Conservation (phyloP, 768 basidiomycete genomes). For the Leccinum subgranulosum region DNA sequence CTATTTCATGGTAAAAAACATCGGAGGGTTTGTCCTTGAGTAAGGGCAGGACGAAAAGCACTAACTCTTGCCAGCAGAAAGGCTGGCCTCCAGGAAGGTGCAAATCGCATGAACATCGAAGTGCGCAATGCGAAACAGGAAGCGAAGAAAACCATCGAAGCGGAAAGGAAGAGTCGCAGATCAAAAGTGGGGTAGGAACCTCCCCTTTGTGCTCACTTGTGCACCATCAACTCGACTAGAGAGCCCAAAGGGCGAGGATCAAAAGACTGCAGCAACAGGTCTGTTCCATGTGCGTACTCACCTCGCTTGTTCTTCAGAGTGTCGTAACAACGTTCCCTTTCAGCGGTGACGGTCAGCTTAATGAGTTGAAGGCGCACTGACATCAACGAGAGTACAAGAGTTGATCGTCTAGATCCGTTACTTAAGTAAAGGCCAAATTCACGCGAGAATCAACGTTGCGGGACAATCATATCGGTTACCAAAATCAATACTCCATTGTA, state of each 20-base stretch:
- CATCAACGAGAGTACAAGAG: slow-evolving; percentile 88
- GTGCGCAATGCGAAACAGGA: slow-evolving; percentile 59
- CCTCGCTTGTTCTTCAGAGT: background rate
- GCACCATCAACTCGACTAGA: slow-evolving; percentile 63
- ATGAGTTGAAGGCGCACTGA: slow-evolving; percentile 48
- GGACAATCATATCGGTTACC: slow-evolving; percentile 68
- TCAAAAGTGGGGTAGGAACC: slow-evolving; percentile 47
- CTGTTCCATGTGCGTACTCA: slow-evolving; percentile 51
- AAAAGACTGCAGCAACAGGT: slow-evolving; percentile 50
- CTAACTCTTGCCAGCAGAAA: slow-evolving; percentile 51
- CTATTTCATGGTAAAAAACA: too few relatives aligned
- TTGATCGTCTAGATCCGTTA: slow-evolving; percentile 74
- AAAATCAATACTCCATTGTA: slow-evolving; percentile 84
- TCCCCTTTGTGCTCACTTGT: slow-evolving; percentile 37
- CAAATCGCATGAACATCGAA: slow-evolving; percentile 62
- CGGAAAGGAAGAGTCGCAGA: slow-evolving; percentile 47
- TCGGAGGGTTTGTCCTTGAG: too few relatives aligned
- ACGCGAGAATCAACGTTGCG: slow-evolving; percentile 82
- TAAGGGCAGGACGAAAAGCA: slow-evolving; percentile 59
- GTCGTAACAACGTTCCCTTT: background rate
- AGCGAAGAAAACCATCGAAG: slow-evolving; percentile 49
- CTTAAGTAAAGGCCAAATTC: slow-evolving; percentile 83
- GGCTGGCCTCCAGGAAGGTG: slow-evolving; percentile 66
- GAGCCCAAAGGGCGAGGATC: slow-evolving; percentile 39
- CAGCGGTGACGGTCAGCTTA: slow-evolving; percentile 51